These are phyloP conservation scores for Penicillium paneum DNA, from an alignment of 2,329 filamentous ascomycete species.

Conservation along the genomic window DNA sequence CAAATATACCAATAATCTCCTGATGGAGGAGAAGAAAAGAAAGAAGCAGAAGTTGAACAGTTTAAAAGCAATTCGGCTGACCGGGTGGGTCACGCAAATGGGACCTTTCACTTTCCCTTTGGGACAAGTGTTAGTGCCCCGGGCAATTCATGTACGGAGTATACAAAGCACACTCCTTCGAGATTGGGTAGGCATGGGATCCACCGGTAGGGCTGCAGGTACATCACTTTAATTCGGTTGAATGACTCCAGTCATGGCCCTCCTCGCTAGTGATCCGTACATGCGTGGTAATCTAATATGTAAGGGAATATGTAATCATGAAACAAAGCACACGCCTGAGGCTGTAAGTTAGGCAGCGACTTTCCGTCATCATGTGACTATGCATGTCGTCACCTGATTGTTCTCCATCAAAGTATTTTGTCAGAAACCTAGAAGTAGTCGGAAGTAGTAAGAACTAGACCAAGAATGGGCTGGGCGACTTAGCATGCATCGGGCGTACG, in stretches of 20 bases:
- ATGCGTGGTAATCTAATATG: not conserved
- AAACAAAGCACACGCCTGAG: not conserved
- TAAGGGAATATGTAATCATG: not conserved
- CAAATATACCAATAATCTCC: not conserved
- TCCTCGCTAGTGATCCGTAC: too few species aligned
- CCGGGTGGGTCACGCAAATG: constrained; percentile 2
- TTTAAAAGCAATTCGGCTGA: constrained; percentile 6
- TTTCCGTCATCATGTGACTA: not conserved
- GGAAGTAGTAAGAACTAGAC: not conserved
- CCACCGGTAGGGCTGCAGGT: constrained; percentile 7
- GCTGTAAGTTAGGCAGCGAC: not conserved
- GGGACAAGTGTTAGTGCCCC: not conserved
- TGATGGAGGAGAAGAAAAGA: not conserved
- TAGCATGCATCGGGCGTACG: not conserved
- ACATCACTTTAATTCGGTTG: not conserved
- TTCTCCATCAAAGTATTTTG: too few species aligned
- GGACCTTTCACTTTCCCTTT: not conserved
- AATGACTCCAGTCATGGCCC: not conserved
- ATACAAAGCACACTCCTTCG: not conserved
- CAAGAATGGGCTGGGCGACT: not conserved
- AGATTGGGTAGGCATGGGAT: not conserved
- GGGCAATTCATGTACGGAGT: not conserved
- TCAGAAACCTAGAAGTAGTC: too few species aligned
- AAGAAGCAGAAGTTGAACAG: constrained; percentile 1
- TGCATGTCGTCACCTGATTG: not conserved